Percentiles rank a stretch among this genome's conserved stretches.
Evolutionary conservation across 106 monocot species (phyloP).

Genomic region (Platanthera guangdongensis): DNA sequence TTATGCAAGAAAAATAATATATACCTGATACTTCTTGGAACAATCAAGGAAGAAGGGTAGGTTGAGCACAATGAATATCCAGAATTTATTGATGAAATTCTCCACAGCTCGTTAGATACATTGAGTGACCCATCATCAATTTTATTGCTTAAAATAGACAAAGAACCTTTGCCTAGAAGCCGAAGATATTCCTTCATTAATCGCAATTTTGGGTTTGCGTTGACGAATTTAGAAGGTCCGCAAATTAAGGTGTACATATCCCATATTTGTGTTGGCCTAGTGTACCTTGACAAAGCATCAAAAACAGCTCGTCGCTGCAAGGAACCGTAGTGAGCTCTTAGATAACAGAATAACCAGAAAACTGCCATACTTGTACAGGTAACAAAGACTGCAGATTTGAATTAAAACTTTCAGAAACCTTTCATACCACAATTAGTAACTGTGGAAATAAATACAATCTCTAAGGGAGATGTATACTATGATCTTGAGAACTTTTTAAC

Average conservation of each 20-base stretch:
- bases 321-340: background rate
- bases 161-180: conserved; percentile 48
- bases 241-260: conserved; percentile 77
- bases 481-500: background rate
- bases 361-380: background rate
- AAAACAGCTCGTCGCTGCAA: conserved; percentile 69
- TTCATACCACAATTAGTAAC: background rate
- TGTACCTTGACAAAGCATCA: conserved; percentile 60
- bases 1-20: background rate
- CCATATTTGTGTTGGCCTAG: conserved; percentile 56
- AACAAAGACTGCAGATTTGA: background rate
- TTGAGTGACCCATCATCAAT: conserved; percentile 31
- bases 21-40: conserved; percentile 80
- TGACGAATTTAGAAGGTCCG: conserved; percentile 58
- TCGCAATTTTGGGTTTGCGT: conserved; percentile 55
- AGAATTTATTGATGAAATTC: conserved; percentile 58
- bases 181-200: conserved; percentile 74
- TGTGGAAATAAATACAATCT: background rate
- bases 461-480: background rate
- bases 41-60: conserved; percentile 76
- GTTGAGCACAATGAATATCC: conserved; percentile 64
- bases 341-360: background rate
- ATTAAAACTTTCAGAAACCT: background rate
- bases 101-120: conserved; percentile 65
- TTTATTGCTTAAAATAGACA: conserved; percentile 13